phyloP scores from a whole-genome alignment of 768 basidiomycete genomes.

The Podaxis rugospora region DNA sequence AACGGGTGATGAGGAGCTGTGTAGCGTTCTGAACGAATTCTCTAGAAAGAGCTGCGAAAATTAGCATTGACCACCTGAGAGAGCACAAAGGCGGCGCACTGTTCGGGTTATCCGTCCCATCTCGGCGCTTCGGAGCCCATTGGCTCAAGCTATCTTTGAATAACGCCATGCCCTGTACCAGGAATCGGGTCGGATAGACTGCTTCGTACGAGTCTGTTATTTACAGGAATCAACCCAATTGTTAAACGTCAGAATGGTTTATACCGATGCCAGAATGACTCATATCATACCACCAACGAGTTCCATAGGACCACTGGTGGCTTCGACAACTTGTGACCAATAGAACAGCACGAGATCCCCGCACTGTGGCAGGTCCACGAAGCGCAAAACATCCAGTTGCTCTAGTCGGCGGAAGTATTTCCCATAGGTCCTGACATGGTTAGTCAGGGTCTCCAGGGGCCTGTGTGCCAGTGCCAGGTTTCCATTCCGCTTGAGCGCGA shows the following conservation, averaged over 20 bases:
- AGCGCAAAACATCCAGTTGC: slow-evolving; percentile 52
- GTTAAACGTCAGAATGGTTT: background rate
- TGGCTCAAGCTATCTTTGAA: slow-evolving; percentile 80
- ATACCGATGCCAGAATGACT: too few relatives aligned
- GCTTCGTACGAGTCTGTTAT: slow-evolving; percentile 57
- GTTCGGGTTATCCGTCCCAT: slow-evolving; percentile 55
- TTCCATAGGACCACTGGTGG: slow-evolving; percentile 50
- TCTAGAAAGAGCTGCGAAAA: slow-evolving; percentile 48
- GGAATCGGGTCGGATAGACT: slow-evolving; percentile 70
- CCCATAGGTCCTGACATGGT: slow-evolving; percentile 68
- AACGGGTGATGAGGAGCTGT: slow-evolving; percentile 71
- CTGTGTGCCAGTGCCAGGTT: slow-evolving; percentile 32
- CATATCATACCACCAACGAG: slow-evolving; percentile 47
- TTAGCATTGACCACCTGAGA: background rate
- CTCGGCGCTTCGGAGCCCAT: slow-evolving; percentile 66
- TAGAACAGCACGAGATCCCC: slow-evolving; percentile 71
- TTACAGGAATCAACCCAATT: background rate
- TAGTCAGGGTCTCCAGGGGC: slow-evolving; percentile 56
- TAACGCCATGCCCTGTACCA: slow-evolving; percentile 82
- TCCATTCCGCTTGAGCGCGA: slow-evolving; percentile 33
- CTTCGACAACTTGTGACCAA: slow-evolving; percentile 75
- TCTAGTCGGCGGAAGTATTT: slow-evolving; percentile 79
- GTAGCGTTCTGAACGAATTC: slow-evolving; percentile 74
- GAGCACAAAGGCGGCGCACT: slow-evolving; percentile 32
- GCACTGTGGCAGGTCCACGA: slow-evolving; percentile 59